Conservation (phyloP, 2,329 filamentous ascomycete species). For the Xylaria sp. region DNA sequence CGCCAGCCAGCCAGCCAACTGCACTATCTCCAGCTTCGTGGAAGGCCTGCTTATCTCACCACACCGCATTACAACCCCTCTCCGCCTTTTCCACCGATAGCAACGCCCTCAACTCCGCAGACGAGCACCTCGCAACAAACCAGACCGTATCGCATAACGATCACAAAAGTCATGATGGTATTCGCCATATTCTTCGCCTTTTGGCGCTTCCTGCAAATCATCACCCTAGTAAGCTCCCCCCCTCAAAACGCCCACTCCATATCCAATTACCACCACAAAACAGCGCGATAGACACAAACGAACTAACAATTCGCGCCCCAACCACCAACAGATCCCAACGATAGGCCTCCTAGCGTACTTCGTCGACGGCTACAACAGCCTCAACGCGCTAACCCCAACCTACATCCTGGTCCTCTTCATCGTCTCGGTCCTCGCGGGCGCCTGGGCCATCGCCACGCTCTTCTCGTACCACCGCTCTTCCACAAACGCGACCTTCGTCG, state of each 20-base stretch:
- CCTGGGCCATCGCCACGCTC: constrained; percentile 73
- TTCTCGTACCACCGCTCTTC: constrained; percentile 73
- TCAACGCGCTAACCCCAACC: constrained; percentile 69
- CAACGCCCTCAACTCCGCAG: background rate
- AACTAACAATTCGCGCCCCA: constrained; percentile 10
- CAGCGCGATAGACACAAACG: background rate
- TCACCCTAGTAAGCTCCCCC: constrained; percentile 66
- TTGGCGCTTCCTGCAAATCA: constrained; percentile 70
- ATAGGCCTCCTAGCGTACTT: constrained; percentile 76
- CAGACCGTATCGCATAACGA: background rate
- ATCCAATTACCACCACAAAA: background rate
- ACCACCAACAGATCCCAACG: constrained; percentile 64
- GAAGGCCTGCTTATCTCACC: background rate
- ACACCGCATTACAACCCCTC: constrained; percentile 1
- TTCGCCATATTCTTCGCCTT: constrained; percentile 72
- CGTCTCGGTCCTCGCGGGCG: constrained; percentile 70
- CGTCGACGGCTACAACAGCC: constrained; percentile 67
- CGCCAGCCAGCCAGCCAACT: background rate
- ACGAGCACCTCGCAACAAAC: too few relatives aligned
- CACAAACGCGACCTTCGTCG: constrained; percentile 70
- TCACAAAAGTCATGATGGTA: constrained; percentile 60
- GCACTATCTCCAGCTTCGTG: background rate
- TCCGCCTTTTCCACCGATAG: constrained; percentile 30
- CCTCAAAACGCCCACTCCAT: background rate
- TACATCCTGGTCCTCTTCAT: constrained; percentile 76